Percentiles rank a stretch among this genome's conserved stretches.
Evolutionary conservation across 2,329 filamentous ascomycete species (phyloP).

Genomic region (Stromatinia cepivora): DNA sequence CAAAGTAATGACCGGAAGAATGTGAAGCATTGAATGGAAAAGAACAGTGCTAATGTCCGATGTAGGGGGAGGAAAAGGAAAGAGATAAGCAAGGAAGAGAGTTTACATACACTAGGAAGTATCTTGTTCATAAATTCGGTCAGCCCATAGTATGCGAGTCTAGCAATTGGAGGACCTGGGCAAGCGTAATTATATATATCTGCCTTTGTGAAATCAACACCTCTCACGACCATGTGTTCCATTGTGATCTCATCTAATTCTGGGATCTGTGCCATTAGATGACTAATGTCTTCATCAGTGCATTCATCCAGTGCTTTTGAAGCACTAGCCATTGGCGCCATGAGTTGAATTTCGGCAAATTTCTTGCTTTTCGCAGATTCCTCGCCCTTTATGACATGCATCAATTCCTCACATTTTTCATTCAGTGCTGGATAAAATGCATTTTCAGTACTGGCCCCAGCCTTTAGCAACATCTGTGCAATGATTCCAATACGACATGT

Average conservation of each 20-base stretch:
- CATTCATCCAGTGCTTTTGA: neutral
- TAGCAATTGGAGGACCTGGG: neutral
- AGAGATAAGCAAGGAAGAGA: neutral
- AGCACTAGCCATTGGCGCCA: neutral
- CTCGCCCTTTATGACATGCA: neutral
- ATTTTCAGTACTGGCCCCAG: neutral
- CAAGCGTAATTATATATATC: neutral
- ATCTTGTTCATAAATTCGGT: slow-evolving; percentile 23
- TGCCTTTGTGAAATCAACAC: neutral
- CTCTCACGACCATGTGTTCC: neutral
- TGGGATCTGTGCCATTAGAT: neutral
- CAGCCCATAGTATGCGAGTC: slow-evolving; percentile 25
- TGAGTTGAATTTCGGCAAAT: neutral
- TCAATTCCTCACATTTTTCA: neutral
- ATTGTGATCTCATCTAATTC: slow-evolving; percentile 14
- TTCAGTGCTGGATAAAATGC: neutral
- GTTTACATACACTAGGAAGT: neutral
- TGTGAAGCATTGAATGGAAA: neutral
- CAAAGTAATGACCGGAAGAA: neutral
- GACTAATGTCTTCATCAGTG: neutral
- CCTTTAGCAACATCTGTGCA: neutral
- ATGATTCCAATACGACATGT: neutral
- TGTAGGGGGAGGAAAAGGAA: neutral
- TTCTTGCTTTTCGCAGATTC: neutral
- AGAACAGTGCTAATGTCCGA: neutral